Base-by-base conservation (phyloP, 306 rosid species). In the Gynostemma pentaphyllum region DNA sequence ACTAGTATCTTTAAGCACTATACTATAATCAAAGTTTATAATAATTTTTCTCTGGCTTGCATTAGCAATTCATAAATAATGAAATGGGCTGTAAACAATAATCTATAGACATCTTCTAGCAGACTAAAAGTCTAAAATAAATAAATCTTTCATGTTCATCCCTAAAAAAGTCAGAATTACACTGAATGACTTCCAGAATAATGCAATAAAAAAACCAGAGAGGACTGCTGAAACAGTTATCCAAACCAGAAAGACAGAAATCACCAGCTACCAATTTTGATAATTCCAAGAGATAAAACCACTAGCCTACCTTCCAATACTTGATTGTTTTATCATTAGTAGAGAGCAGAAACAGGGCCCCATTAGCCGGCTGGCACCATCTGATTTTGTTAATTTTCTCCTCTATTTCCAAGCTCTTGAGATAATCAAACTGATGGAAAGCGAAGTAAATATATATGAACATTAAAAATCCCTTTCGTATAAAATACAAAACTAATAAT, bases 381-480 rank as follows among this genome's bases (percentile, higher is more conserved):
- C 85, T 68, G 40, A 85, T 82, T 74, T 85, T 85, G 75, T 80
- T 82, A 54, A 85, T 85, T 75, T 85, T 85, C 76, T 85, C 92
- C 78, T 85, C 92, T 27, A 85, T 82, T 72, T 85, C 92, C 81
- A 85, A 80, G 68, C 92, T 85, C 82, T 80, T 85, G 34, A 85
- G 82, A 78, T 82, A 82, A 78, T 85, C 92, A 64, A 82, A 85
- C 92, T 85, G 85, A 61, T 16, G 39, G 24, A 68, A 54, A 14
- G 14, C 22, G 53, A 68, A 53, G 11, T 24, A 66, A 75, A 46
- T 21, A 73, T 34, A 63, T 47, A 14, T 19, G 44, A 66, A 34
- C 67, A 55, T 69, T n/a, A 71, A 51, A 30, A 27, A 65, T 7
- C 2, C 3, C 6, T 9, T 45, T 19, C 29, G 21, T 49, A 7